Conservation (phyloP, 2,329 filamentous ascomycete genomes). For the Alternaria hordeiaustralica region DNA sequence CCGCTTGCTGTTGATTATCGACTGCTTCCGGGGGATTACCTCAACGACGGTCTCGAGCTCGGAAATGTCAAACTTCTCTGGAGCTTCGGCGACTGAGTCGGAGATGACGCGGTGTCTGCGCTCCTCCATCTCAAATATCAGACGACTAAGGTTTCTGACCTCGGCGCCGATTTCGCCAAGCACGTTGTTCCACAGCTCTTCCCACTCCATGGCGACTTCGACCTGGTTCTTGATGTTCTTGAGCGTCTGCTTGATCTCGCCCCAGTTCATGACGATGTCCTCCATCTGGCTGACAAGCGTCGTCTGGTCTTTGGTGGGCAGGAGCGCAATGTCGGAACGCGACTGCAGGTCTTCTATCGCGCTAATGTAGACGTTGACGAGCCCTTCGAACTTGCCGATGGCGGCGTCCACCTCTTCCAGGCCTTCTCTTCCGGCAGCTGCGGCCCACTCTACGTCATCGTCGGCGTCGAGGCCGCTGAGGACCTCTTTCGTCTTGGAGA, state of each 20-base stretch:
- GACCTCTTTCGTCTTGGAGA: constrained; percentile 88
- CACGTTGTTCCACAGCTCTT: constrained; percentile 93
- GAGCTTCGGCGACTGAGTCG: constrained; percentile 66
- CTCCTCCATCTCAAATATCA: constrained; percentile 98
- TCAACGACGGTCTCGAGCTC: constrained; percentile 94
- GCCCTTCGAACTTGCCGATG: constrained; percentile 81
- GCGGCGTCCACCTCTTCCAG: constrained; percentile 72
- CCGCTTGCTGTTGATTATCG: constrained; percentile 64
- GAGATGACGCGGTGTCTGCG: constrained; percentile 79
- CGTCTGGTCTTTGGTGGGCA: constrained; percentile 74
- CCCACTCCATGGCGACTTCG: constrained; percentile 98
- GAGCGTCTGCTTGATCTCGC: constrained; percentile 77
- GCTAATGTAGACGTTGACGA: constrained; percentile 90
- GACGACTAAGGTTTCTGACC: constrained; percentile 75
- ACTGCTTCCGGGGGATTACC: constrained; percentile 70
- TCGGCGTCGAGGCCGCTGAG: constrained; percentile 89
- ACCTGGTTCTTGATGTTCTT: constrained; percentile 86
- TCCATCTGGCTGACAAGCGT: constrained; percentile 89
- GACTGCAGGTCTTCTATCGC: constrained; percentile 92
- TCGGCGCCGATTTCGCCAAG: constrained; percentile 92
- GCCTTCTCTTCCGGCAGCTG: constrained; percentile 84
- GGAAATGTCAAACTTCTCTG: constrained; percentile 74
- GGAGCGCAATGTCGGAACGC: constrained; percentile 74
- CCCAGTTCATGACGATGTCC: constrained; percentile 82
- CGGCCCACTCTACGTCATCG: constrained; percentile 95